A percentile compares a stretch with the other conserved stretches of the same genome.
These are phyloP conservation scores for Stagonosporopsis tanaceti DNA, from an alignment of 2,329 filamentous ascomycete species.

Conservation along the genomic window DNA sequence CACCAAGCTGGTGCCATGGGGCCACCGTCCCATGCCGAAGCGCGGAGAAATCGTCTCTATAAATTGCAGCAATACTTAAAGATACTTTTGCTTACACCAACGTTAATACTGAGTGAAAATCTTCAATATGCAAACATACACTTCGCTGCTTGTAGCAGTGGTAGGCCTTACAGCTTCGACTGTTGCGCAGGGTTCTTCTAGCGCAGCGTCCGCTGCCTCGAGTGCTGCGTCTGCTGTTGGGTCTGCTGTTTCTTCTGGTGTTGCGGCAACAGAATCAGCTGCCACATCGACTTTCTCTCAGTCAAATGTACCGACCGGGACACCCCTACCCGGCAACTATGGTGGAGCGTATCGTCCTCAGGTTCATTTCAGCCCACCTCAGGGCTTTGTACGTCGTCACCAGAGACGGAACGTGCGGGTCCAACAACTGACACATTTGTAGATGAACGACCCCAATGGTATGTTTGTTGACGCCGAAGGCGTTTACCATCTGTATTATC, in stretches of 20 bases:
- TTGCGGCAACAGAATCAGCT: neutral
- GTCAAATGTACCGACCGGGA: constrained; percentile 40
- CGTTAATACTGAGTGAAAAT: neutral
- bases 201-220: neutral
- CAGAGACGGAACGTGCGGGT: neutral
- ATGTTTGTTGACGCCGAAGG: constrained; percentile 66
- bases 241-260: neutral
- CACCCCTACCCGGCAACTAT: constrained; percentile 52
- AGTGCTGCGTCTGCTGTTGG: neutral
- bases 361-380: constrained; percentile 64
- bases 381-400: constrained; percentile 35
- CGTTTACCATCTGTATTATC: constrained; percentile 71
- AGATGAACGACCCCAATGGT: constrained; percentile 69
- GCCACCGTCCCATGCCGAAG: neutral
- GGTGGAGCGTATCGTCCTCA: constrained; percentile 57
- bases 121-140: constrained; percentile 1
- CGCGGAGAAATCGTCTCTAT: neutral
- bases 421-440: neutral
- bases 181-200: constrained; percentile 4
- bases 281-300: constrained; percentile 33
- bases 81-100: neutral
- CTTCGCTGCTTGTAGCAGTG: constrained; percentile 1
- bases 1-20: neutral
- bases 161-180: neutral
- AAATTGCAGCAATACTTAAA: neutral